Evolutionary conservation across 2,329 filamentous ascomycete genomes (phyloP), one percentile per base, ranked within the genome.

Genomic region (Venturia pyrina): DNA sequence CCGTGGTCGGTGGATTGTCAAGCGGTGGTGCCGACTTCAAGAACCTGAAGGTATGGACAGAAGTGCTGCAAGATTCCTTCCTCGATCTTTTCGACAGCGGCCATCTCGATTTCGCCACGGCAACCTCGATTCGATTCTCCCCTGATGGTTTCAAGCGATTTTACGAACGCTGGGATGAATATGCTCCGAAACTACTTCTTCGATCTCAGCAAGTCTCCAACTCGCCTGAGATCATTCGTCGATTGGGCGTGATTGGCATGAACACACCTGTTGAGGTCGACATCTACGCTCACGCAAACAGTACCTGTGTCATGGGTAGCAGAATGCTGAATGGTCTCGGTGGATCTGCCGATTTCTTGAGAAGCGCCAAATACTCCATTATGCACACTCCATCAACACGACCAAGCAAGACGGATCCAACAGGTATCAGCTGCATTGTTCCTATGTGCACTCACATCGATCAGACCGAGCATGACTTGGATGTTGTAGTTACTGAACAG

Each of bases 181-280:
- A 96, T 78, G 82, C 89, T 62, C 83, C 88, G 74, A 93, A 93
- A 80, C 85, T 96, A 2, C 88, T 96, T 66, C 87, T 96, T 61
- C 89, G 92, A 68, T 88, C 88, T n/a, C 91, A 96, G 79, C 86
- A 90, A 74, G 89, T 96, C 11, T 93, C 89, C 73, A 96, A 96
- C 83, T 89, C 87, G 2, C 91, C 91, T 67, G 91, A 96, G 78
- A 92, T 96, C 78, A 96, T 96, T 79, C 86, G 90, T 65, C 85
- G 91, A 34, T 82, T 96, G 1, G 91, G 91, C 68, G 87, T 92
- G 70, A 96, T 96, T 71, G 91, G 90, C 75, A 96, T 96, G 91
- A 96, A 96, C 83, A 96, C 91, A 0, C 91, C 91, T 28, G 90
- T 96, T 60, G 92, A 96, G 78, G 91, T 96, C 19, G 92, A 96